Evolutionary conservation across 2,329 filamentous ascomycete genomes (phyloP).

Genomic region (Trichoderma cornu-damae): DNA sequence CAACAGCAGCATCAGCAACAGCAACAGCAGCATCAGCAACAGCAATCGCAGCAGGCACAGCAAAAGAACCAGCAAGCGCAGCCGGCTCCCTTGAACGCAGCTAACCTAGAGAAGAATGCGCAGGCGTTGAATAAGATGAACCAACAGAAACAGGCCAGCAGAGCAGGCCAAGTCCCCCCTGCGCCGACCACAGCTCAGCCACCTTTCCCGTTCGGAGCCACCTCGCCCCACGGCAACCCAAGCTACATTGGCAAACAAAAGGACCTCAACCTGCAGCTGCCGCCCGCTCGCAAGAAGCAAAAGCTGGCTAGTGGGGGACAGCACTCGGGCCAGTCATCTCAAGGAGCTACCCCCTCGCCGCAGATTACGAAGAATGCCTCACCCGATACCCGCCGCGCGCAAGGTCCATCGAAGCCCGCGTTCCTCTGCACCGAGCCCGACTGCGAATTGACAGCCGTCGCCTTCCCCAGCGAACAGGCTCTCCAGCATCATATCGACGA

Average conservation of each 20-base stretch:
- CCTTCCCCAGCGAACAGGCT: constrained; percentile 52
- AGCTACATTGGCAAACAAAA: constrained; percentile 49
- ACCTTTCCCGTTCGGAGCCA: constrained; percentile 51
- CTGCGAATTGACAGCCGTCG: constrained; percentile 47
- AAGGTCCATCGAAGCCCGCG: constrained; percentile 38
- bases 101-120: constrained; percentile 49
- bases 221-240: constrained; percentile 57
- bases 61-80: constrained; percentile 27
- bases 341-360: constrained; percentile 43
- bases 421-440: constrained; percentile 50
- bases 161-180: constrained; percentile 46
- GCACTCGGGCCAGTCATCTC: constrained; percentile 37
- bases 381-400: constrained; percentile 38
- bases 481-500: constrained; percentile 51
- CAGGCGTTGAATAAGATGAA: constrained; percentile 45
- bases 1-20: constrained; percentile 23
- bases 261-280: constrained; percentile 53
- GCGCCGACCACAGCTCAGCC: constrained; percentile 55
- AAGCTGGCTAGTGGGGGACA: constrained; percentile 41
- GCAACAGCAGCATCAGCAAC: constrained; percentile 25
- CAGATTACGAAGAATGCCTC: constrained; percentile 45
- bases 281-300: constrained; percentile 52
- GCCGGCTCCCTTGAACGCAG: constrained; percentile 38
- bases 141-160: constrained; percentile 37
- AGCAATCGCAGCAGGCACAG: constrained; percentile 21